phyloP scores from a whole-genome alignment of 2,329 filamentous ascomycete genomes.

The Fusarium chlamydosporum region DNA sequence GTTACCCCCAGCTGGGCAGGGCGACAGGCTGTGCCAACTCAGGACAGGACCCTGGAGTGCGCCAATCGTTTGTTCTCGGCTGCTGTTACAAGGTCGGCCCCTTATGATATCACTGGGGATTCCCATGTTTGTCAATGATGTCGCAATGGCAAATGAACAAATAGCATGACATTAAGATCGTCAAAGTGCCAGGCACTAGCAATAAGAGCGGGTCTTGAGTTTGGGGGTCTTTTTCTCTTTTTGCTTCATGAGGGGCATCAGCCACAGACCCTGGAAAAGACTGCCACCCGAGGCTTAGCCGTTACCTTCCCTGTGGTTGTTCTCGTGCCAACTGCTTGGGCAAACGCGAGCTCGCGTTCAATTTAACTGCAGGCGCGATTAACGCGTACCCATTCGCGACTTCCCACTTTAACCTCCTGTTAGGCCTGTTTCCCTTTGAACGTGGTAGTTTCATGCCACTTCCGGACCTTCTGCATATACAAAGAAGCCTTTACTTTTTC shows the following conservation, averaged over 20 bases:
- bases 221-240: constrained; percentile 5
- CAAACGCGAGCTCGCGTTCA: constrained; percentile 32
- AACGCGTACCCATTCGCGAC: constrained; percentile 53
- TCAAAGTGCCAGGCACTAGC: constrained; percentile 39
- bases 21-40: constrained; percentile 16
- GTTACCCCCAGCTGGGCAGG: constrained; percentile 28
- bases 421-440: constrained; percentile 37
- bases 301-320: not conserved
- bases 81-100: constrained; percentile 21
- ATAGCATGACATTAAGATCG: constrained; percentile 40
- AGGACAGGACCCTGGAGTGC: constrained; percentile 21
- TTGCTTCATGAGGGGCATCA: constrained; percentile 19
- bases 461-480: constrained; percentile 25
- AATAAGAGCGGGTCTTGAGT: constrained; percentile 33
- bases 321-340: constrained; percentile 7
- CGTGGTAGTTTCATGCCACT: constrained; percentile 39
- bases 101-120: constrained; percentile 46
- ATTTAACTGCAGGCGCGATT: constrained; percentile 48
- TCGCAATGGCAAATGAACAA: constrained; percentile 38
- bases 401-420: constrained; percentile 29
- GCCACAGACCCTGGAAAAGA: constrained; percentile 35
- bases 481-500: constrained; percentile 23
- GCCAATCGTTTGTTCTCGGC: constrained; percentile 26
- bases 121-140: constrained; percentile 32
- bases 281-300: constrained; percentile 38